Evolutionary conservation across 441 rosid genomes (phyloP).

Genomic region (Biscutella laevigata): DNA sequence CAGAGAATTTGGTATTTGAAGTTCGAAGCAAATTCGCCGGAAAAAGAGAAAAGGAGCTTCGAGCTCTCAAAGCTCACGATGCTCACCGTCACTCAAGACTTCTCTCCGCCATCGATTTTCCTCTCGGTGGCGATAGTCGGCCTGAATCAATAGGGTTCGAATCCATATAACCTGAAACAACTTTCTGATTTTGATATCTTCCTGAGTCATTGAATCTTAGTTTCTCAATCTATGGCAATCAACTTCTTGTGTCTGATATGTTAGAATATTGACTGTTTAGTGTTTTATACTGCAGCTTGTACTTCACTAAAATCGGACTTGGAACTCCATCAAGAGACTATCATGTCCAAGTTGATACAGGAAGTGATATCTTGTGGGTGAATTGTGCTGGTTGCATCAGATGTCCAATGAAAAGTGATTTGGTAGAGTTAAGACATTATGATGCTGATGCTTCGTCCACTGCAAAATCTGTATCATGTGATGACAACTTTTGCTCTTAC

Average conservation of each 20-base stretch:
- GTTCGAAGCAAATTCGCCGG: slow-evolving; percentile 62
- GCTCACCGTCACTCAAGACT: slow-evolving; percentile 57
- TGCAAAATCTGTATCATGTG: slow-evolving; percentile 40
- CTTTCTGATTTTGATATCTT: no score
- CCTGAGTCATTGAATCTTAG: no score
- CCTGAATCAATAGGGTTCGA: slow-evolving; percentile 66
- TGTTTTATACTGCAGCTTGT: slow-evolving; percentile 42
- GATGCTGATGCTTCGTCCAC: slow-evolving; percentile 49
- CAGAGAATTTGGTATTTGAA: slow-evolving; percentile 43
- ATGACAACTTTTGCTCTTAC: slow-evolving; percentile 54
- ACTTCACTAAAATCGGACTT: slow-evolving; percentile 67
- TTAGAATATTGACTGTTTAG: slow-evolving; percentile 16
- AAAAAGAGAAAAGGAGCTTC: slow-evolving; percentile 30
- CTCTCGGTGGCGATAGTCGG: slow-evolving; percentile 70
- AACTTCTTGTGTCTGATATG: neutral
- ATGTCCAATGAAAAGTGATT: slow-evolving; percentile 71
- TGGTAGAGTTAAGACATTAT: slow-evolving; percentile 55
- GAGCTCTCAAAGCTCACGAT: slow-evolving; percentile 62
- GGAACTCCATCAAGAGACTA: slow-evolving; percentile 68
- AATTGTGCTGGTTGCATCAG: slow-evolving; percentile 63
- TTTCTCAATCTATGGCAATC: no score
- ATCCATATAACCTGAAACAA: no score
- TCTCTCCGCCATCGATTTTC: slow-evolving; percentile 54
- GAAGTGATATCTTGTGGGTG: slow-evolving; percentile 91
- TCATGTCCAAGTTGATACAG: slow-evolving; percentile 87